A percentile compares a stretch with the other conserved stretches of the same genome.
These are phyloP conservation scores for Amauroascus niger DNA, from an alignment of 2,329 filamentous ascomycete genomes.

Conservation along the genomic window DNA sequence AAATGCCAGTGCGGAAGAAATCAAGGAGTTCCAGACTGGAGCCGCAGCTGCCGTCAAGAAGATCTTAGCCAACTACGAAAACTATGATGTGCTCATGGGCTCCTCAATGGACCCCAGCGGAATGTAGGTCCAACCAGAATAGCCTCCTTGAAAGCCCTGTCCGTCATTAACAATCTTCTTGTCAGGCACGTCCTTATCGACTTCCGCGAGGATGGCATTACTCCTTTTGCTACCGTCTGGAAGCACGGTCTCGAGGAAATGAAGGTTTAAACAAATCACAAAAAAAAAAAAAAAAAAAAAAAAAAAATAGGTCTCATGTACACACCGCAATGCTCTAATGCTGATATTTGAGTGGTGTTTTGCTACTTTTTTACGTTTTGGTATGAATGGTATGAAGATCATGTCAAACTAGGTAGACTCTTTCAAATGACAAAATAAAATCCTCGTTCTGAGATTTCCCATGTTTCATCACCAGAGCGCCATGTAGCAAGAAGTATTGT, in stretches of 20 bases:
- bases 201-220: slow-evolving; percentile 93
- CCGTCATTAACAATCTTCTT: neutral
- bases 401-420: neutral
- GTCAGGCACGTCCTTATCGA: slow-evolving; percentile 78
- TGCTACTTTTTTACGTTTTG: neutral
- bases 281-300: neutral
- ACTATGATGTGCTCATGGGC: slow-evolving; percentile 90
- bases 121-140: slow-evolving; percentile 56
- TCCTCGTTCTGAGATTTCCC: neutral
- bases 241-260: slow-evolving; percentile 82
- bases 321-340: neutral
- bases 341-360: neutral
- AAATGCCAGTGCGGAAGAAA: slow-evolving; percentile 52
- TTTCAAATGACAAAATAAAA: neutral
- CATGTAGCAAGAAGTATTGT: too few species aligned
- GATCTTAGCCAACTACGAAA: slow-evolving; percentile 81
- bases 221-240: slow-evolving; percentile 83
- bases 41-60: slow-evolving; percentile 70
- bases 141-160: neutral
- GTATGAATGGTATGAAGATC: neutral
- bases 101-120: slow-evolving; percentile 86
- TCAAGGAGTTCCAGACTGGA: slow-evolving; percentile 70
- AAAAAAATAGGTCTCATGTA: neutral
- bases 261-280: slow-evolving; percentile 63
- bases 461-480: too few species aligned